These are phyloP conservation scores for Fomitopsis schrenkii DNA, from an alignment of 1,284 basidiomycete species.

Conservation along the genomic window DNA sequence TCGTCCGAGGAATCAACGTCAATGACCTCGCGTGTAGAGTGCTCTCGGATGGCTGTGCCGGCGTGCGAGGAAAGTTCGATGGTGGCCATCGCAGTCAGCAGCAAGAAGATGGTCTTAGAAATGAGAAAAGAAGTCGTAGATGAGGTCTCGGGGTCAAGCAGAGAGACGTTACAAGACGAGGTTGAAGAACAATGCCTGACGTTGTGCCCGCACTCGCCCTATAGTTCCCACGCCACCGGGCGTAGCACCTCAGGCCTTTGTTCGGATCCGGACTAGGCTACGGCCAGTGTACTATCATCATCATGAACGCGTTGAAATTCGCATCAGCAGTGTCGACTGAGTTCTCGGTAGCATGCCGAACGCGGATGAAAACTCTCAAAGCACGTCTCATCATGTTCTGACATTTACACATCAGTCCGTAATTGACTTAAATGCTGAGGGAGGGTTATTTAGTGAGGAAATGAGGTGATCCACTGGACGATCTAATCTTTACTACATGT, in stretches of 20 bases:
- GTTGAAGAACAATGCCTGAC: background rate
- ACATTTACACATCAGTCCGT: no score
- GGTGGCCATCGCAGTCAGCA: background rate
- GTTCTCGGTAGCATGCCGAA: no score
- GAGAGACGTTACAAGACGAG: background rate
- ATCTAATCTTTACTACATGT: no score
- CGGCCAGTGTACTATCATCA: background rate
- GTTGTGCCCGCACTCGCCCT: background rate
- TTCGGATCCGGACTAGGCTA: no score
- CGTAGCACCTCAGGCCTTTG: background rate
- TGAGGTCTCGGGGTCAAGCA: background rate
- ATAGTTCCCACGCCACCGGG: background rate
- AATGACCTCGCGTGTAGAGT: slow-evolving; percentile 22
- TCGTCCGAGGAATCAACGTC: slow-evolving; percentile 30
- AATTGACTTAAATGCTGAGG: no score
- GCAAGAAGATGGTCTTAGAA: background rate
- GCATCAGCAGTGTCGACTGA: no score
- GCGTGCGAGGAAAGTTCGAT: background rate
- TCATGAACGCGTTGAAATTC: background rate
- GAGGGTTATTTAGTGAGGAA: no score
- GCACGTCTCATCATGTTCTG: no score
- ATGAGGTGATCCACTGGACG: no score
- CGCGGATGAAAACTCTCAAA: no score
- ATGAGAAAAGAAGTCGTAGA: background rate
- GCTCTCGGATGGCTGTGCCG: background rate